Evolutionary conservation across 345 rosid genomes (phyloP).

Genomic region (Moringa oleifera): DNA sequence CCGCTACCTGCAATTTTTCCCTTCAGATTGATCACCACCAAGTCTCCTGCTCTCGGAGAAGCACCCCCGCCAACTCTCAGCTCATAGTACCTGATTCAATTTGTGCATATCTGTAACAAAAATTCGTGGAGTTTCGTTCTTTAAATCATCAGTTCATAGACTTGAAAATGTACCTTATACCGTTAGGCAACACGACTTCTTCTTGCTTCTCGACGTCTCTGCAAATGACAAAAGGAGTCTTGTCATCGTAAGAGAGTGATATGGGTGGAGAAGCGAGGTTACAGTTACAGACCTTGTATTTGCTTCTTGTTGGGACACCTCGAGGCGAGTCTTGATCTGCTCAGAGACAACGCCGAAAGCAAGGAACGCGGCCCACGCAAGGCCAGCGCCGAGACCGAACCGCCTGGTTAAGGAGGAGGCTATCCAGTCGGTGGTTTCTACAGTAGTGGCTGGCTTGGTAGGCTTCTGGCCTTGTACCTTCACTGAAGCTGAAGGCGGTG

Average conservation of each 20-base stretch:
- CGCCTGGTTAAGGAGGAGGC: conserved; percentile 82
- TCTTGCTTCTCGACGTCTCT: conserved; percentile 72
- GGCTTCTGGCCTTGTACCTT: conserved; percentile 36
- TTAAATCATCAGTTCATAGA: too few relatives aligned
- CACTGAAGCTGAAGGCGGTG: conserved; percentile 14
- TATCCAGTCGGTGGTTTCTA: conserved; percentile 76
- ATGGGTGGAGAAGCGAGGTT: not conserved
- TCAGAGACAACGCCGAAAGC: conserved; percentile 84
- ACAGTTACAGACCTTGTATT: conserved; percentile 51
- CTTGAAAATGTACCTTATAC: conserved; percentile 50
- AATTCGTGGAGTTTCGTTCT: too few relatives aligned
- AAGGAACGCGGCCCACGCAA: conserved; percentile 81
- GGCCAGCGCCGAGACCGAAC: conserved; percentile 88
- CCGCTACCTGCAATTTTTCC: conserved; percentile 60
- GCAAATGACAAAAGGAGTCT: conserved; percentile 7
- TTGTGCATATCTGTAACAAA: not conserved
- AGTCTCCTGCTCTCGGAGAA: conserved; percentile 64
- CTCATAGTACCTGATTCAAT: conserved; percentile 61
- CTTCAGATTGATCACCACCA: conserved; percentile 74
- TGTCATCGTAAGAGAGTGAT: too few relatives aligned
- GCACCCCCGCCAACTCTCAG: conserved; percentile 84
- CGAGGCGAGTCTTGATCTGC: conserved; percentile 79
- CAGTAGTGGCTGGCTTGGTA: conserved; percentile 27
- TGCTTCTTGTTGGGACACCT: conserved; percentile 72
- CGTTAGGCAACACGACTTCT: conserved; percentile 74